Base-by-base conservation (phyloP, 495 filamentous ascomycete species). In the Penicillium longicatenatum region DNA sequence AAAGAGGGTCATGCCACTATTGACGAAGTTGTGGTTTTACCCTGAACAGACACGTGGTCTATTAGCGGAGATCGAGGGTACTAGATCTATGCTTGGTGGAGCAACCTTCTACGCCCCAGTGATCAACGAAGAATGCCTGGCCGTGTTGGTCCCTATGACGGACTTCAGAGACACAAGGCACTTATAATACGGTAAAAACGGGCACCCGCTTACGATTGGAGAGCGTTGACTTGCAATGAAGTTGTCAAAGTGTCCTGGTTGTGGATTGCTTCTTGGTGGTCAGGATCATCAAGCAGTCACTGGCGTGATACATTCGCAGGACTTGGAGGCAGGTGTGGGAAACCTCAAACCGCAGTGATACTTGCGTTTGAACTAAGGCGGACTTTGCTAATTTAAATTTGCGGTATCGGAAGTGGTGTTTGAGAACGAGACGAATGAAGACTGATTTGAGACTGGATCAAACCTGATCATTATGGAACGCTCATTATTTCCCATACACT, bases 201-300 rank as follows among this genome's bases (percentile, higher is more conserved):
- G 59, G 21, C 59, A 65, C 52, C 59, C 55, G 14, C 49, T 57
- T 55, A 56, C 62, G 4, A 59, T 65, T 43, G 52, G 62, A 29
- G 62, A 62, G 21, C 62, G 62, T 19, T 59, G 62, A 22, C 55
- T 51, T 51, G 55, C 59, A 35, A 62, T 65, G 59, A 35, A 65
- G 20, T 19, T 46, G 22, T 39, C 52, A 11, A 46, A 24, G 12
- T 55, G 52, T 22, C 52, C 52, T 21, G 52, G 47, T 12, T 55
- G 52, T 47, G 52, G 52, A 20, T 10, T 26, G 6, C 6, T 42
- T n/a, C 30, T 55, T 2, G 52, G 52, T 29, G 52, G 52, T 26
- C 41, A 47, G 47, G 20, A 55, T 17, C 52, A 55, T 24, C 26
- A 8, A 11, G n/a, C 29, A 14, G 22, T 17, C n/a, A 16, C 3